Conservation (phyloP, 441 rosid genomes). For the Metrosideros polymorpha region DNA sequence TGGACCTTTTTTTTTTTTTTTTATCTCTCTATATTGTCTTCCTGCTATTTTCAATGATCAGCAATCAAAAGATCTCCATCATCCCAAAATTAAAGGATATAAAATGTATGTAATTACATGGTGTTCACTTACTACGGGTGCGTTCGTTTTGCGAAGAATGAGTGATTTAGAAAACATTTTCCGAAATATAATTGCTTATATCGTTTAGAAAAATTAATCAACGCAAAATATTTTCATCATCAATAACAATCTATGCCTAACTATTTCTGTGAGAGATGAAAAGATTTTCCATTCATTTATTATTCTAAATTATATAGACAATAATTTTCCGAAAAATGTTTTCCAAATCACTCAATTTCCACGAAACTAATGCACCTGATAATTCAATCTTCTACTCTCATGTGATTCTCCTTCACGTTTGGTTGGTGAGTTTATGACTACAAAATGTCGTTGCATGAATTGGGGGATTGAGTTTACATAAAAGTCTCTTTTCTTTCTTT, state of each 20-base stretch:
- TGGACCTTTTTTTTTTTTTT: background rate
- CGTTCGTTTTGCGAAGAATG: too few species aligned
- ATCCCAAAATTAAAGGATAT: background rate
- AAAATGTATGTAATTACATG: background rate
- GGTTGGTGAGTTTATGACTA: background rate
- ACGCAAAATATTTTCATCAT: too few species aligned
- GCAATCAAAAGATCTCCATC: background rate
- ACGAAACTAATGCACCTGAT: too few species aligned
- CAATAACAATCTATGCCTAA: too few species aligned
- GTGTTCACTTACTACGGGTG: fast-evolving
- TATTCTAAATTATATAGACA: too few species aligned
- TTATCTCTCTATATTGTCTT: background rate
- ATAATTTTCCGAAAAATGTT: too few species aligned
- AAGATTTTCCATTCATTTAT: too few species aligned
- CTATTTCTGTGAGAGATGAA: too few species aligned
- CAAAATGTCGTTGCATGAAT: background rate
- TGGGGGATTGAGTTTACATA: background rate
- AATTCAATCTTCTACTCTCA: background rate
- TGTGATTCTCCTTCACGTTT: background rate
- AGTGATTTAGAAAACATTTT: too few species aligned
- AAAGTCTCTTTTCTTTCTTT: background rate
- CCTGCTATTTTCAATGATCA: background rate
- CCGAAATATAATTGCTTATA: too few species aligned
- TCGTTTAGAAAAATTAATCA: too few species aligned
- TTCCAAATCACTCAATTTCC: too few species aligned